phyloP scores from a whole-genome alignment of 768 basidiomycete genomes.

The Sarcodon aspratus region DNA sequence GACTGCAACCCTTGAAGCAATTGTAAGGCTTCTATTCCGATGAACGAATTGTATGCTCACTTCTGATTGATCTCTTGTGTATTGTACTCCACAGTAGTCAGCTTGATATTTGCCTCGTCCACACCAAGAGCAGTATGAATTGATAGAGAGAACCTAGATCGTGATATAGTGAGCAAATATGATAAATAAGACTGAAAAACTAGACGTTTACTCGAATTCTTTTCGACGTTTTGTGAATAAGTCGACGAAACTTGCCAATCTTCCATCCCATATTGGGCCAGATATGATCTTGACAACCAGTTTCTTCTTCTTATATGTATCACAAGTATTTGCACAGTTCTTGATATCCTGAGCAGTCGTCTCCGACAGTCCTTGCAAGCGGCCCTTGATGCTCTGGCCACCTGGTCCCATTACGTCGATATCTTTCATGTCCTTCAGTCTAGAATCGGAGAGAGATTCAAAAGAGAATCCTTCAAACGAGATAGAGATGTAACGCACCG shows the following conservation, averaged over 20 bases:
- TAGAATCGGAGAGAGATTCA: conserved; percentile 2
- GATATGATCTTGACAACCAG: conserved; percentile 17
- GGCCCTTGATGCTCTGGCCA: conserved; percentile 20
- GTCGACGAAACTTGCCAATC: conserved; percentile 12
- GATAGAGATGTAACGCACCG: conserved; percentile 19
- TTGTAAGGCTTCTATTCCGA: neutral
- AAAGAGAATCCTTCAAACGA: neutral
- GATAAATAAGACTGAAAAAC: no score
- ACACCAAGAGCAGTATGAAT: conserved; percentile 15
- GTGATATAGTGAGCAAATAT: no score
- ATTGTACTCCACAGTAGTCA: conserved; percentile 4
- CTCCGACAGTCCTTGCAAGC: conserved; percentile 19
- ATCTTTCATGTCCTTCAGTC: conserved; percentile 20
- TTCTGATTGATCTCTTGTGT: conserved; percentile 8
- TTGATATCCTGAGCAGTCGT: conserved; percentile 19
- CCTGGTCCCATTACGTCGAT: conserved; percentile 17
- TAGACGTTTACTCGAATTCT: conserved; percentile 16
- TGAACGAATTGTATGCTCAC: neutral
- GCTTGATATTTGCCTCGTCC: conserved; percentile 10
- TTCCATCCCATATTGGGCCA: conserved; percentile 16
- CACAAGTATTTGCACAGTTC: conserved; percentile 19
- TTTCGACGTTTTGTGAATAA: conserved; percentile 12
- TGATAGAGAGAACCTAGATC: conserved; percentile 4
- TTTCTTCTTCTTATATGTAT: conserved; percentile 19
- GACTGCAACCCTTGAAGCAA: conserved; percentile 5